Evolutionary conservation across 352 stramenopile species (phyloP), one percentile per base, ranked within the genome.

Genomic region (Globisporangium nagaii): DNA sequence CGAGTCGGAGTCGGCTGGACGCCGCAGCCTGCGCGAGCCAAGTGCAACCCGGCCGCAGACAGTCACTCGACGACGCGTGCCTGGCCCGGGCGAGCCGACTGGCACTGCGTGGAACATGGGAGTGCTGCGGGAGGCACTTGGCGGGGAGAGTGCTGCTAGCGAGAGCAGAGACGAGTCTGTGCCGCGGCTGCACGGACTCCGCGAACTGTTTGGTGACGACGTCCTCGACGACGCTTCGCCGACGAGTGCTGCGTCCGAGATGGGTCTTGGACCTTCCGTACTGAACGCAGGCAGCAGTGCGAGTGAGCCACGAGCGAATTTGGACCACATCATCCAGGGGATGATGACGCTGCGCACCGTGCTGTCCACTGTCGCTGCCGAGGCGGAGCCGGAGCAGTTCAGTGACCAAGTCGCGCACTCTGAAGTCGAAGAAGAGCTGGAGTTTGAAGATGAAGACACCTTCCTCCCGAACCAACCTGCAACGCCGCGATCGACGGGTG

Each of bases 71-170:
- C 58, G 53, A 30, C 64, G 49, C 35, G 54, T 36, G 9, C 58
- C 68, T 6, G 50, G 65, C 13, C 4, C 19, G 4, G 41, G 64
- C 32, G 58, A 79, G 39, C 46, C 60, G 22, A 60, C 68, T 4
- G 71, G 71, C 25, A 56, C 67, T 19, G 76, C 76, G 24, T 87
- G 73, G 69, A 90, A 90, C 53, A 65, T 90, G 45, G 73, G 70
- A 3, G 69, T 71, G 13, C 56, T 90, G 10, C 77, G 75, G 0
- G 79, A 81, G 28, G 79, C 77, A 8, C 57, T 90, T 3, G 28
- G 41, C 2, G 49, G 25, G 13, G 8, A 35, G 12, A n/a, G 17
- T 17, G 12, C 7, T 5, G 4, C 11, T 10, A 40, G 37, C 24
- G 50, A 31, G 24, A 63, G 48, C 5, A 40, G 25, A 3, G 25